Base-by-base conservation (phyloP, 495 filamentous ascomycete species). In the Tetracladium setigerum region DNA sequence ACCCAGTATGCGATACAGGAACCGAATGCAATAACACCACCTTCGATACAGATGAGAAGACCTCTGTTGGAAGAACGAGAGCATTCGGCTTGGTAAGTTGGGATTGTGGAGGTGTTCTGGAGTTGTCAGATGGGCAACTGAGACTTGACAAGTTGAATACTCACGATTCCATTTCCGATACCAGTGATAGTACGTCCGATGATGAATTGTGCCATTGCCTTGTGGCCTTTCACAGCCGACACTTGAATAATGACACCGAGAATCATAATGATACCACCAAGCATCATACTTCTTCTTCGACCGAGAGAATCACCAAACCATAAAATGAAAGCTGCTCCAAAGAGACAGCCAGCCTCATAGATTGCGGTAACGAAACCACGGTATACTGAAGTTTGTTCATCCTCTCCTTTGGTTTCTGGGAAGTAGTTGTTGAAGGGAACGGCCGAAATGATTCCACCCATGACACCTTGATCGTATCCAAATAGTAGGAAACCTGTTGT, bases 1-100 rank as follows among this genome's bases (percentile, higher is more conserved):
- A 91, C 72, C 86, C 86, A 91, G 68, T 90, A 90, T 19, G 84
- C 84, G 22, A 89, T 79, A 35, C 87, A 65, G 8, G 77, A 82
- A 38, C 87, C 87, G 44, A 90, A 86, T 35, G 86, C 86, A 50
- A 90, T 88, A 49, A 80, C 71, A 54, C 78, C 81, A 53, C 87
- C 87, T 57, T 90, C 84, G 45, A 91, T 88, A 66, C 86, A 90
- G 59, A 94, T 89, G 40, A 89, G 65, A 4, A 89, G 77, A 47
- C 87, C 87, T 54, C 87, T 77, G 62, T 90, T 90, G 55, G 74
- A 79, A 0, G 85, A 81, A 49, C 81, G 79, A 19, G 79, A 82
- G 63, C 83, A 85, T 60, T 86, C 82, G 32, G 83, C 84, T 65
- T 90, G 86, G 58, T 88, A 90, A 1, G 84, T 87, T 1, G 86